These are phyloP conservation scores for Arachis stenosperma DNA, from an alignment of 306 rosid genomes.

Conservation along the genomic window DNA sequence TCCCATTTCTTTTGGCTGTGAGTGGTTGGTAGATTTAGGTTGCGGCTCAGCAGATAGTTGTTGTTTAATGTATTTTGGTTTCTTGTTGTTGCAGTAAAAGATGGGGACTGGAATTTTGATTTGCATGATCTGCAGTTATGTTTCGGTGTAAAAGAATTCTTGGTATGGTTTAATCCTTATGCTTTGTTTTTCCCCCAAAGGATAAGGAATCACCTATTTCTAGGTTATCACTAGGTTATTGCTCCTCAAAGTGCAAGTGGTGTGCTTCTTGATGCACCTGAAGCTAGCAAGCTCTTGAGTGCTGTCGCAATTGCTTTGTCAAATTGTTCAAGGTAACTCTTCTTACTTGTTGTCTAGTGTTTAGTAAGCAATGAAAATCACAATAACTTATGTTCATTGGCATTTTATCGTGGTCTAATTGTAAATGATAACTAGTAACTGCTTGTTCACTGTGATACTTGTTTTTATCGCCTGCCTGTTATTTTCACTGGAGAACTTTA, in stretches of 20 bases:
- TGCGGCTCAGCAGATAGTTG: slow-evolving; percentile 25
- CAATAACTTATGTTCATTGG: slow-evolving; percentile 1
- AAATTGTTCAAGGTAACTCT: slow-evolving; percentile 80
- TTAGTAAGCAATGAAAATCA: slow-evolving; percentile 31
- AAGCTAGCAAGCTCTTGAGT: slow-evolving; percentile 96
- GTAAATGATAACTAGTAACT: slow-evolving; percentile 18
- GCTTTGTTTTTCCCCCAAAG: slow-evolving; percentile 24
- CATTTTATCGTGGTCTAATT: slow-evolving; percentile 4
- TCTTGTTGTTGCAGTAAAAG: slow-evolving; percentile 55
- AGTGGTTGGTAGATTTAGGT: slow-evolving; percentile 12
- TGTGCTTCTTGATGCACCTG: slow-evolving; percentile 92
- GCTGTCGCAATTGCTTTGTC: slow-evolving; percentile 96
- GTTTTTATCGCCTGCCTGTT: not conserved
- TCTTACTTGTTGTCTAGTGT: slow-evolving; percentile 30
- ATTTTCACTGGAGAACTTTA: slow-evolving; percentile 18
- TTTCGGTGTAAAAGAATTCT: slow-evolving; percentile 90
- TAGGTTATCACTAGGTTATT: slow-evolving; percentile 63
- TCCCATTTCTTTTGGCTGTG: not conserved
- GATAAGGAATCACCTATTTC: slow-evolving; percentile 35
- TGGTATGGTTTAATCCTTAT: slow-evolving; percentile 58
- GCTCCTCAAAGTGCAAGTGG: slow-evolving; percentile 99
- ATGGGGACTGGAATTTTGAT: slow-evolving; percentile 58
- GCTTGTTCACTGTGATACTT: slow-evolving; percentile 27
- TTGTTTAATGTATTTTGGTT: slow-evolving; percentile 33
- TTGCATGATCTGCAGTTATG: slow-evolving; percentile 84